Base-by-base conservation (phyloP, 2,329 filamentous ascomycete genomes). In the Saccharata proteae region DNA sequence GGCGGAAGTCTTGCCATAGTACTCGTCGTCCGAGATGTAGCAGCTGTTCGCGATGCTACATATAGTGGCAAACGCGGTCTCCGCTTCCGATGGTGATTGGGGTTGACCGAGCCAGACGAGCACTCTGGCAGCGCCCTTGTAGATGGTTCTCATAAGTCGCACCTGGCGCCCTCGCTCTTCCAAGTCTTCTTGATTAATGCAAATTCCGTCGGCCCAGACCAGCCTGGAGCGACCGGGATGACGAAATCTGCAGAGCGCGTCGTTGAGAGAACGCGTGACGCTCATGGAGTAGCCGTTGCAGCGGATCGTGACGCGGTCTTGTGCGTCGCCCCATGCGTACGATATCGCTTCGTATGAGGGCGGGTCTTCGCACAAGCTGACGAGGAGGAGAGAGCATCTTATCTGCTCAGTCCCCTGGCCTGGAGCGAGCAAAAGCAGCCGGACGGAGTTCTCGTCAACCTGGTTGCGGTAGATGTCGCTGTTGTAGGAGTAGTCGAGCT, bases 181-280 rank as follows among this genome's bases (percentile, higher is more conserved):
- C 11, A 27, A 16, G 22, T 40, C 30, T 14, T 21, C 16, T 22
- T 40, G 38, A 12, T 40, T 34, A 11, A 40, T 39, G 26, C 38
- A 37, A 12, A 32, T 19, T 10, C 33, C 34, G 16, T 40, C 38
- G n/a, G 38, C 38, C 38, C 38, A 39, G 5, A 40, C 24, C 15
- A 24, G 30, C 9, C 20, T 22, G 20, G 9, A 9, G 9, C 20
- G 20, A 9, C n/a, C 20, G 20, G 15, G 9, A 11, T 8, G 9
- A n/a, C 30, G 30, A 16, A 32, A 32, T 10, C 30, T 24, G n/a
- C 15, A 4, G 10, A 32, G 11, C 11, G 30, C 23, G 11, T 19
- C 30, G 7, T 16, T 16, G 3, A 32, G 16, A 23, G 15, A 26
- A 10, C 4, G 9, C 11, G 30, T 32, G 15, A 32, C 19, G 16